Percentiles rank a stretch among this genome's conserved stretches.
Evolutionary conservation across 1,284 basidiomycete genomes (phyloP).

Genomic region (Sporisorium exsertum): DNA sequence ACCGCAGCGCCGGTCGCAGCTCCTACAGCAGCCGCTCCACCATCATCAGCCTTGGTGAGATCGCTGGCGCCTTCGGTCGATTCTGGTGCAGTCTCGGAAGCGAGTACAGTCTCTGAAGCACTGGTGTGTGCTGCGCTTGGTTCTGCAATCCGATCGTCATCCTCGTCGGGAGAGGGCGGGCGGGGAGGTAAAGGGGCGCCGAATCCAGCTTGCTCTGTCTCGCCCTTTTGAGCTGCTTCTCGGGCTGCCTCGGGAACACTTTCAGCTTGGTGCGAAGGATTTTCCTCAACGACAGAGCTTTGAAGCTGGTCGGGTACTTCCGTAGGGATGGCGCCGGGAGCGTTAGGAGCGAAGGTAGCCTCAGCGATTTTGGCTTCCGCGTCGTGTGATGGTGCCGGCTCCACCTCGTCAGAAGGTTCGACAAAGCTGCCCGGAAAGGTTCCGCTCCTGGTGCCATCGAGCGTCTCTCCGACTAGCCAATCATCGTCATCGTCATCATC

Average conservation of each 20-base stretch:
- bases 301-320: constrained; percentile 21
- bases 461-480: constrained; percentile 68
- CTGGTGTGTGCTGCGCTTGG: neutral
- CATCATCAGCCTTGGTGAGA: constrained; percentile 3
- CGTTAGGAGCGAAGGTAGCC: constrained; percentile 17
- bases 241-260: constrained; percentile 41
- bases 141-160: constrained; percentile 8
- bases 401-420: constrained; percentile 37
- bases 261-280: constrained; percentile 50
- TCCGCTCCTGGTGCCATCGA: constrained; percentile 61
- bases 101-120: neutral
- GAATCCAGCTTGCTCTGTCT: constrained; percentile 42
- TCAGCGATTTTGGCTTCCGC: constrained; percentile 38
- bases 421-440: constrained; percentile 68
- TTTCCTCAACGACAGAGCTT: constrained; percentile 27
- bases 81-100: neutral
- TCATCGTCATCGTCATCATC: constrained; percentile 69
- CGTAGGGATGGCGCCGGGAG: constrained; percentile 30
- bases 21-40: constrained; percentile 5
- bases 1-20: constrained; percentile 7
- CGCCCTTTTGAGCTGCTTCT: constrained; percentile 38
- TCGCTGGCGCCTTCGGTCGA: neutral
- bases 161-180: constrained; percentile 33
- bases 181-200: constrained; percentile 47
- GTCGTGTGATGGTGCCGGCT: constrained; percentile 49